Conservation (phyloP, 345 rosid genomes). For the Populus pruinosa region DNA sequence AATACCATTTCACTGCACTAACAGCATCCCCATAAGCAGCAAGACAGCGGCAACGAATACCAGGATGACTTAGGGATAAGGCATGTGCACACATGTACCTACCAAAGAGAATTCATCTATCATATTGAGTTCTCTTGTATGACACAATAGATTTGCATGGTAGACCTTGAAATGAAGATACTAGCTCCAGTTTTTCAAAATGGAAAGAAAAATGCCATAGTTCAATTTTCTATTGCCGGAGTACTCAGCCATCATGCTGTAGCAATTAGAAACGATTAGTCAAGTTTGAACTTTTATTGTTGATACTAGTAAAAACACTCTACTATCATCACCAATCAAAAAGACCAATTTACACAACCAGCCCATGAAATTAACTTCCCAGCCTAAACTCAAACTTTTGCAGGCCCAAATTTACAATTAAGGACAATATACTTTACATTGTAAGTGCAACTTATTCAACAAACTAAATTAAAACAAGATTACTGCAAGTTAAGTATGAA, state of each 20-base stretch:
- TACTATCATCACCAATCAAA: not conserved
- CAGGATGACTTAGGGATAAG: constrained; percentile 92
- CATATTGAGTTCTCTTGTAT: not conserved
- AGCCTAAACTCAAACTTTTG: not conserved
- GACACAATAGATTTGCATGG: not conserved
- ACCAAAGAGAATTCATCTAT: constrained; percentile 13
- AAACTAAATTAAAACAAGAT: not conserved
- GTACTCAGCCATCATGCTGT: not conserved
- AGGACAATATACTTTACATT: not conserved
- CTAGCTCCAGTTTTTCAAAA: not conserved
- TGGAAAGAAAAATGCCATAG: not conserved
- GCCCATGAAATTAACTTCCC: not conserved
- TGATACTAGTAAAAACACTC: not conserved
- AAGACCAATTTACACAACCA: no score
- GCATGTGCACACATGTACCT: constrained; percentile 99
- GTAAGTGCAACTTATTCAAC: no score
- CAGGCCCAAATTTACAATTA: not conserved
- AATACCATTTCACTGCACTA: constrained; percentile 96
- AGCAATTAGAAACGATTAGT: not conserved
- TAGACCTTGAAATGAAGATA: not conserved
- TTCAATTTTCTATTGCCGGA: not conserved
- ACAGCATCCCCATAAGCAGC: constrained; percentile 99
- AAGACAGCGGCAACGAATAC: constrained; percentile 93
- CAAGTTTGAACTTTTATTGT: not conserved
- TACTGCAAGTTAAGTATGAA: not conserved